Base-by-base conservation (phyloP, 2,329 filamentous ascomycete genomes). In the Biscogniauxia mediterranea region DNA sequence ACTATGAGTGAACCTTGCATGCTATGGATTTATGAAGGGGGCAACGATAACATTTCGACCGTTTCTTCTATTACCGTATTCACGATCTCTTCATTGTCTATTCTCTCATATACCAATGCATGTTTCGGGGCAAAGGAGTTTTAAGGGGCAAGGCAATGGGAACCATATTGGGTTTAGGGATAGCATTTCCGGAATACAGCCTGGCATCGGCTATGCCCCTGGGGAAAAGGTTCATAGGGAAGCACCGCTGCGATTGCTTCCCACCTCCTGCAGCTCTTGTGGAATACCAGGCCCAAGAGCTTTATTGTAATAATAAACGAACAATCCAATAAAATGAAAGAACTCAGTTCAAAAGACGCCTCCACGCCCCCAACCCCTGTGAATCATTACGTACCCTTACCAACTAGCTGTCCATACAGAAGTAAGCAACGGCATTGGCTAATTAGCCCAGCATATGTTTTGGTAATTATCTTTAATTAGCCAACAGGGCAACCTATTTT, bases 91-190 rank as follows among this genome's bases (percentile, higher is more conserved):
- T 59, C 56, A 66, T 71, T 59, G 58, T 68, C 59, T 61, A 61
- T 64, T 71, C 61, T 56, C 58, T 64, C 56, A 68, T 70, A 73
- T 72, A 74, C 71, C 70, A 70, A 68, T 64, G 69, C 71, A 73
- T 74, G 67, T 64, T 61, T 62, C 56, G 58, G 61, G 65, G 57
- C 58, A 61, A 59, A 61, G 65, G 69, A 66, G 64, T 67, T 69
- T 57, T 63, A 46, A 57, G 60, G 60, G 59, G 56, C 50, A 54
- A 58, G 54, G 55, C 62, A 60, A 56, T 21, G 55, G 25, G 59
- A 57, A 60, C 55, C 58, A 51, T 51, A 59, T 60, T 59, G 59
- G 54, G 58, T 58, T 62, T 55, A 60, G 64, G 61, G 62, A 63
- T 20, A 58, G 61, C 58, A 64, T 64, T 62, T 66, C 66, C 66